Base-by-base conservation (phyloP, 176 grass and related monocot genomes). In the Aegilops longissima region DNA sequence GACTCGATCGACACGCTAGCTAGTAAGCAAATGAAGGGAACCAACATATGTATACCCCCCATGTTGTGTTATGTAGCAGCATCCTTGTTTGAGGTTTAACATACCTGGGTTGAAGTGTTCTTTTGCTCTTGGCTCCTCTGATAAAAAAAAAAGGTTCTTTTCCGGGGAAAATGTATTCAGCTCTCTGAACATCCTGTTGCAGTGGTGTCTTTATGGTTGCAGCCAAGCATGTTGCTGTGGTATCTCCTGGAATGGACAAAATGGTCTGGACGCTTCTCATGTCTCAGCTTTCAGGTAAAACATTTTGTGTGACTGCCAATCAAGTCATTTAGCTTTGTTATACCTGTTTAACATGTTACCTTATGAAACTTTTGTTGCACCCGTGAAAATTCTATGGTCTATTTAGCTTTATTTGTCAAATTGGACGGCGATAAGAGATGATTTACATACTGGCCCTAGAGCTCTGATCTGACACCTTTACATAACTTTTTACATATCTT, bases 51-150 rank as follows among this genome's bases (percentile, higher is more conserved):
- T 27, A 27, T 27, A 31, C 31, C 31, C 69, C 70, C 56, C 67
- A 75, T 84, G 36, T 72, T 63, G 70, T 84, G 70, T 23, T 73
- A 90, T 79, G 89, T 78, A 78, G 54, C 73, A 86, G 40, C 73
- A 62, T 77, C n/a, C 71, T 77, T 77, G 17, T 70, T 52, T 16
- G 62, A 85, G 45, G 58, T 14, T 39, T 34, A 76, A 45, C 49
- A 83, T 72, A 59, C 14, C 67, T 74, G 40, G n/a, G 40, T 47
- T 75, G 27, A 49, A 76, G 23, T 74, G n/a, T 74, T 9, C 23
- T 9, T 23, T 47, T 24, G 44, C 40, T 51, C 47, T 51, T 51
- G 13, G 47, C 13, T 14, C 12, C 47, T 51, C 47, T 51, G 47
- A 14, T 51, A 4, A 16, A 51, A 51, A 16, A 51, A 51, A 14